phyloP scores from a whole-genome alignment of 345 rosid species.

The Populus deltoides region DNA sequence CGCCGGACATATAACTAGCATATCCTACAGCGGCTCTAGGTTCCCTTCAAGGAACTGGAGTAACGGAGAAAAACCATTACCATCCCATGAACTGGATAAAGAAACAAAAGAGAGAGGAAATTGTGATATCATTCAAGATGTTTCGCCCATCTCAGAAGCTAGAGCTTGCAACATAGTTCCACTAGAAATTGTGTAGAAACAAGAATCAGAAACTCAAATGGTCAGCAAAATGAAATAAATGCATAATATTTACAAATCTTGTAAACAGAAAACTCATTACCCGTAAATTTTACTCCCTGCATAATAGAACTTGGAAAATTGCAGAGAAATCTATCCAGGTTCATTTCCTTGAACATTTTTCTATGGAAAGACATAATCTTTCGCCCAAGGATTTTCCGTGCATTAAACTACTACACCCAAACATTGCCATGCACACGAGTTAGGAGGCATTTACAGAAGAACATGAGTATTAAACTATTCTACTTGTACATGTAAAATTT shows the following conservation, averaged over 20 bases:
- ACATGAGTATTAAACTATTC: neutral
- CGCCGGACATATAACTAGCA: too few relatives aligned
- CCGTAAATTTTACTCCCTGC: neutral
- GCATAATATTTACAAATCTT: neutral
- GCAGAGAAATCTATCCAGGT: neutral
- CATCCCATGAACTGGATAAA: neutral
- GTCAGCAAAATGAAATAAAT: neutral
- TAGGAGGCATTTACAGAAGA: neutral
- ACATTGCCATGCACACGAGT: neutral
- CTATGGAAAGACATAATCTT: neutral
- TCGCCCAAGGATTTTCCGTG: neutral
- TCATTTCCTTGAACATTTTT: neutral
- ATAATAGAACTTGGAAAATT: neutral
- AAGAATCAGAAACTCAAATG: neutral
- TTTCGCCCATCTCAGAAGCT: neutral
- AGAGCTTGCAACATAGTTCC: neutral
- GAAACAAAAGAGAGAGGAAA: neutral
- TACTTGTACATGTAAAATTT: slow-evolving; percentile 16
- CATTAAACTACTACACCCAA: neutral
- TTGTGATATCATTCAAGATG: neutral
- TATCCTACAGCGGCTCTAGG: neutral
- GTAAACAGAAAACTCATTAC: neutral
- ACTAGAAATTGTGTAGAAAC: neutral
- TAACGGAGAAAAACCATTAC: neutral
- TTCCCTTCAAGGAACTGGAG: neutral